Evolutionary conservation across 257 asterid genomes (phyloP), one percentile per base, ranked within the genome.

Genomic region (Solanum ossicruentum): DNA sequence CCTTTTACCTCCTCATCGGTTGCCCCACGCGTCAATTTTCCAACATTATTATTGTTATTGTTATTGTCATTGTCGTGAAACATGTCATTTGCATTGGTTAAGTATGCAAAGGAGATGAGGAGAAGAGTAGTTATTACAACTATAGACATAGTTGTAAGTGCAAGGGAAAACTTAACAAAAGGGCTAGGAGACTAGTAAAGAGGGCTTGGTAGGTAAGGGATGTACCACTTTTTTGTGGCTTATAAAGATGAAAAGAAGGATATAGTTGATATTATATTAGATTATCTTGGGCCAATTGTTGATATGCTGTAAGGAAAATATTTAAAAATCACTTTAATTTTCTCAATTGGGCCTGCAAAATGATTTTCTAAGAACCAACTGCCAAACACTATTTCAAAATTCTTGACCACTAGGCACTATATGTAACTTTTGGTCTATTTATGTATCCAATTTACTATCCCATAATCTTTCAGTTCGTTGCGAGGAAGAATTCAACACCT

Each of bases 1-100:
- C 88, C 87, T 12, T 87, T 80, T 85, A 94, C 91, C 82, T 87
- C 84, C 54, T 36, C 71, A 10, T 80, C 71, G 8, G 5, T 49
- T 21, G 8, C 20, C 17, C 61, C 51, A 45, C 10, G 17, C n/a
- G 26, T 58, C 66, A 58, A 20, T 58, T 58, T 58, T n/a, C 0
- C 28, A 17, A 49, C n/a, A 18, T 28, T 28, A 3, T 21, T 36
- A 17, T 43, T 57, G 3, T 21, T 36, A 17, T 43, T 57, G 52
- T 17, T 80, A 18, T 54, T 17, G n/a, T 71, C 41, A 60, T 56
- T 8, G 71, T 57, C 26, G 20, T 57, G 12, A 5, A 52, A 80
- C 71, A 57, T 57, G 55, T 80, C 84, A 57, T 43, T 61, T 45
- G 84, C 84, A 57, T 55, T 10, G 12, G 39, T 55, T 6, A 57